Evolutionary conservation across 805 yeast species (phyloP).

Genomic region (Nakazawaea populi): DNA sequence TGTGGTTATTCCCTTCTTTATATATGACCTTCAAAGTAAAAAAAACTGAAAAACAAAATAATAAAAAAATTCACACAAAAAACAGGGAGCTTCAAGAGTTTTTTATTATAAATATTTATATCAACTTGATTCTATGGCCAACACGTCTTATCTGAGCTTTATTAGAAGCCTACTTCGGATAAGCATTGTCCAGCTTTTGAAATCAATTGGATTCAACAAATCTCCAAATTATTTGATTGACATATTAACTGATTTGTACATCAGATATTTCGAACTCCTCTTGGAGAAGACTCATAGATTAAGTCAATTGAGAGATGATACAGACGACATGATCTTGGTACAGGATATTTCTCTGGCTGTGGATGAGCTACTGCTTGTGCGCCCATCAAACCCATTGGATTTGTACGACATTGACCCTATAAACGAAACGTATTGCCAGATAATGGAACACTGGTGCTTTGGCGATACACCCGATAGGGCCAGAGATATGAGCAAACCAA

Average conservation of each 20-base stretch:
- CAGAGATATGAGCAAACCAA: conserved; percentile 30
- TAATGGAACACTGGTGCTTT: conserved; percentile 53
- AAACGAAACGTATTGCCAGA: conserved; percentile 40
- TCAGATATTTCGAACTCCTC: conserved; percentile 55
- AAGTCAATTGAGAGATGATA: conserved; percentile 39
- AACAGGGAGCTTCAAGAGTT: not conserved
- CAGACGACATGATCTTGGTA: conserved; percentile 36
- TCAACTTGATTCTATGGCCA: not conserved
- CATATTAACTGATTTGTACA: conserved; percentile 68
- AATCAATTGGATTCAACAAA: conserved; percentile 80
- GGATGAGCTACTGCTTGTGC: conserved; percentile 53
- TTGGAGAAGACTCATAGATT: conserved; percentile 42
- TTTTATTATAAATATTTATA: no score
- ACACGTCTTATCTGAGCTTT: conserved; percentile 3
- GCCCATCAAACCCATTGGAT: conserved; percentile 51
- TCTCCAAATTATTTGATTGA: conserved; percentile 69
- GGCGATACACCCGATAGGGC: conserved; percentile 39
- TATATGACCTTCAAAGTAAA: not conserved
- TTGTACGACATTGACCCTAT: conserved; percentile 43
- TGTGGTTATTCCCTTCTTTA: not conserved
- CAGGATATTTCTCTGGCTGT: conserved; percentile 74
- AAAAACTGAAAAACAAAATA: not conserved
- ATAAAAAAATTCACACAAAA: not conserved
- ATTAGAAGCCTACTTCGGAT: conserved; percentile 3
- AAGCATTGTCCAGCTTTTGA: conserved; percentile 48